Base-by-base conservation (phyloP, 2,329 filamentous ascomycete genomes). In the Graphiopsis chlorocephala region DNA sequence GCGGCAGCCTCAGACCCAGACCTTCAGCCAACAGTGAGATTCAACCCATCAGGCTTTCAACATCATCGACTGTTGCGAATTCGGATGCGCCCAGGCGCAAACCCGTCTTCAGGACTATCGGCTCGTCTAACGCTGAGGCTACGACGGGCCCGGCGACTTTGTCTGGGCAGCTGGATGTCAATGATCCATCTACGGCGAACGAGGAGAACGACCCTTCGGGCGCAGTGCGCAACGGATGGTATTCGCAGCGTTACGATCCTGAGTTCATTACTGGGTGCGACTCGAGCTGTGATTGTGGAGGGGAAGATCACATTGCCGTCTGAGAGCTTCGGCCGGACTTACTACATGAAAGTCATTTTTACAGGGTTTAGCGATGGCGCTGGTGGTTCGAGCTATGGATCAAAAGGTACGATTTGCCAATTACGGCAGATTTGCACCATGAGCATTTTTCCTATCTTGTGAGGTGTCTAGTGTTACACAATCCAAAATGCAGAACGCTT, bases 1-100 rank as follows among this genome's bases (percentile, higher is more conserved):
- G 83, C 62, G 88, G 87, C 26, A 84, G 83, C 15, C 85, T 83
- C 25, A 86, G 87, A 70, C 87, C 89, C 2, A 82, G 88, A n/a
- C 87, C 86, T 71, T 86, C 87, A 35, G 8, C 25, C 53, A 58
- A 50, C 61, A 59, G 42, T 20, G 88, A 92, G 55, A 72, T 64
- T n/a, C 38, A 59, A 12, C 38, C 61, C n/a, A 57, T 64, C 10
- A 48, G 31, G n/a, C 61, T 64, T 3, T 26, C 61, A 10, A 26
- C 61, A 11, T 53, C 50, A 3, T n/a, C 50, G 8, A 29, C 50
- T 1, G 28, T 10, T 17, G n/a, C 50, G n/a, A 58, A 23, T 1
- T 38, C 61, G 20, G 53, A 42, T 8, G 61, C 66, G 11, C 65
- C 58, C 23, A 72, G 70, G 65, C 73, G 73, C 68, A 73, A 72